phyloP scores from a whole-genome alignment of 2,329 filamentous ascomycete genomes.

The Neofusicoccum sp. region DNA sequence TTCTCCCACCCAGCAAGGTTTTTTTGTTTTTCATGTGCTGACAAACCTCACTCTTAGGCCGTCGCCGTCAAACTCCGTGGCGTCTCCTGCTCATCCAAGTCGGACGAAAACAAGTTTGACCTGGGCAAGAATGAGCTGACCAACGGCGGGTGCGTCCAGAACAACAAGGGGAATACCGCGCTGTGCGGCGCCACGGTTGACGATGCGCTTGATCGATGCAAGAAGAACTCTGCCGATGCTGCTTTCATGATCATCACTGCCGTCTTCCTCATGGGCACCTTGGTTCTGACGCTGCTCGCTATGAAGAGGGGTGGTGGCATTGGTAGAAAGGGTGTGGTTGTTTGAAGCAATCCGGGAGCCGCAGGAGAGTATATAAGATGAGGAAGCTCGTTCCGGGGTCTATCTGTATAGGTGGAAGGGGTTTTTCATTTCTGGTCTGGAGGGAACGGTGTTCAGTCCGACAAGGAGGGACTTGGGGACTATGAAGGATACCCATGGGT shows the following conservation, averaged over 20 bases:
- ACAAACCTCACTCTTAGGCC: slow-evolving; percentile 17
- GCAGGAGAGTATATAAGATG: neutral
- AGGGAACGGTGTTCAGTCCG: no score
- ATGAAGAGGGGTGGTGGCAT: slow-evolving; percentile 12
- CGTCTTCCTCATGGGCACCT: neutral
- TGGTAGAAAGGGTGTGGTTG: slow-evolving; percentile 16
- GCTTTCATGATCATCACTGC: slow-evolving; percentile 26
- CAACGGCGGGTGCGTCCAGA: slow-evolving; percentile 23
- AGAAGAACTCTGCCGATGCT: slow-evolving; percentile 23
- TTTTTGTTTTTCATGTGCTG: neutral
- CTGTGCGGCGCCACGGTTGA: neutral
- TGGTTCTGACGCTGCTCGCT: slow-evolving; percentile 11
- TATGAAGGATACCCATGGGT: no score
- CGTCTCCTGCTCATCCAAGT: slow-evolving; percentile 19
- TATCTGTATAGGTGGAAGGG: no score
- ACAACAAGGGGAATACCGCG: neutral
- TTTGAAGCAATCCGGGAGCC: neutral
- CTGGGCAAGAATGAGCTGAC: slow-evolving; percentile 20
- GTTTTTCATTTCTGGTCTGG: no score
- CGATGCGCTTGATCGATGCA: slow-evolving; percentile 20
- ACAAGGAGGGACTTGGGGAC: no score
- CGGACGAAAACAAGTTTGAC: neutral
- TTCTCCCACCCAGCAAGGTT: neutral
- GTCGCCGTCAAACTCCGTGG: slow-evolving; percentile 23
- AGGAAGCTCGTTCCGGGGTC: neutral